Evolutionary conservation across 176 grass and related monocot genomes (phyloP).

Genomic region (Miscanthus lutarioriparius): DNA sequence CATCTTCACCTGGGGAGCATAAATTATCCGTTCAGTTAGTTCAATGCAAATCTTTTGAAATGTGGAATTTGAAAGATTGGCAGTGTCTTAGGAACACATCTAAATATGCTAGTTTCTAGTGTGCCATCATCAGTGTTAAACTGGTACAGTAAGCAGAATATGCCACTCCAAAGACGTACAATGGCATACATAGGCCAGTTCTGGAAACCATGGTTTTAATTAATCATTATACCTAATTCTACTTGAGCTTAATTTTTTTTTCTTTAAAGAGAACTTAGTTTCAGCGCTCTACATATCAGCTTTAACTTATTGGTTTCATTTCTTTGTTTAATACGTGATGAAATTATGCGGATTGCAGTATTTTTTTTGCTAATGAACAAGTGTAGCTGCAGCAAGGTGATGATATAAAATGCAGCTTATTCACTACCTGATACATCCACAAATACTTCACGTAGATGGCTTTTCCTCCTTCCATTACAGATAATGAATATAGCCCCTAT

Average conservation of each 20-base stretch:
- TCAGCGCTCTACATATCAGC: not conserved
- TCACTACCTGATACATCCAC: conserved; percentile 88
- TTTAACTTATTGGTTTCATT: not conserved
- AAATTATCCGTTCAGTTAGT: conserved; percentile 22
- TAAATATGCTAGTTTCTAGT: conserved; percentile 9
- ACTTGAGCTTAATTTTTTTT: no score
- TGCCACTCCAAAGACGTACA: conserved; percentile 13
- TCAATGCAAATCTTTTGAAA: conserved; percentile 13
- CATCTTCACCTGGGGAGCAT: conserved; percentile 77
- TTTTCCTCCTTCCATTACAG: conserved; percentile 71
- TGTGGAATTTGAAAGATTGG: not conserved
- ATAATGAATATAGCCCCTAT: conserved; percentile 68
- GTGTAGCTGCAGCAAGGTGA: not conserved
- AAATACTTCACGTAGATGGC: conserved; percentile 64
- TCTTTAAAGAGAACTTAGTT: not conserved
- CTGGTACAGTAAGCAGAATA: conserved; percentile 8
- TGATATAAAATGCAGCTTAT: conserved; percentile 5
- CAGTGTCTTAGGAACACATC: not conserved
- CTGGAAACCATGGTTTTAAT: not conserved
- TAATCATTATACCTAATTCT: not conserved
- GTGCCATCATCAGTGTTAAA: not conserved
- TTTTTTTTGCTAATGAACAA: conserved; percentile 14
- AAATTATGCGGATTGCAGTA: conserved; percentile 5
- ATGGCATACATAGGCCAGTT: not conserved
- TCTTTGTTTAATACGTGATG: not conserved